Evolutionary conservation across 129 eudicot genomes (phyloP).

Genomic region (Smallanthus sonchifolius): DNA sequence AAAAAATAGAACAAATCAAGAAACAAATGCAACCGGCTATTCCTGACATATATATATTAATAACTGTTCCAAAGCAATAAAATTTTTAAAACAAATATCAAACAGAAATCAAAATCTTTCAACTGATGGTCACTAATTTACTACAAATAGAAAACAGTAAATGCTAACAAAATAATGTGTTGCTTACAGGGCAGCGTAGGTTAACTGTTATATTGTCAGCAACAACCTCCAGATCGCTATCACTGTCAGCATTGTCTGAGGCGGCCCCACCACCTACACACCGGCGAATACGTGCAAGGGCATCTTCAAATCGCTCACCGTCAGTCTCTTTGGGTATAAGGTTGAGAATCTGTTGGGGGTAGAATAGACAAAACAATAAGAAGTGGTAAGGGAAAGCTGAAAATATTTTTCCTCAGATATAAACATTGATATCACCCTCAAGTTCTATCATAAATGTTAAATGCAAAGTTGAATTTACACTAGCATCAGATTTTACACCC

Average conservation of each 20-base stretch:
- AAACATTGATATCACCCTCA: not conserved
- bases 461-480: conserved; percentile 1
- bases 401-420: not conserved
- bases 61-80: not conserved
- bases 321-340: conserved; percentile 79
- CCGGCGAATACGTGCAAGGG: conserved; percentile 86
- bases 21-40: not conserved
- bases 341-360: conserved; percentile 51
- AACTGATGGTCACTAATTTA: not conserved
- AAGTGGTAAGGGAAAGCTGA: conserved; percentile 6
- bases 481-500: not conserved
- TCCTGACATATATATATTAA: not conserved
- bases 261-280: conserved; percentile 91
- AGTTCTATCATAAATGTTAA: not conserved
- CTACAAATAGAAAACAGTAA: not conserved
- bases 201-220: conserved; percentile 75
- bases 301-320: conserved; percentile 86
- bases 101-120: conserved; percentile 2
- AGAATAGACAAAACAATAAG: conserved; percentile 13
- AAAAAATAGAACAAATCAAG: not conserved
- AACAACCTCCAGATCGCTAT: conserved; percentile 91
- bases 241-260: conserved; percentile 90
- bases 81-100: not conserved
- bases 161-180: not conserved
- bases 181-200: conserved; percentile 91